A percentile compares a stretch with the other conserved stretches of the same genome.
Conservation (phyloP, 768 basidiomycete species). For the Kwoniella botswanensis region DNA sequence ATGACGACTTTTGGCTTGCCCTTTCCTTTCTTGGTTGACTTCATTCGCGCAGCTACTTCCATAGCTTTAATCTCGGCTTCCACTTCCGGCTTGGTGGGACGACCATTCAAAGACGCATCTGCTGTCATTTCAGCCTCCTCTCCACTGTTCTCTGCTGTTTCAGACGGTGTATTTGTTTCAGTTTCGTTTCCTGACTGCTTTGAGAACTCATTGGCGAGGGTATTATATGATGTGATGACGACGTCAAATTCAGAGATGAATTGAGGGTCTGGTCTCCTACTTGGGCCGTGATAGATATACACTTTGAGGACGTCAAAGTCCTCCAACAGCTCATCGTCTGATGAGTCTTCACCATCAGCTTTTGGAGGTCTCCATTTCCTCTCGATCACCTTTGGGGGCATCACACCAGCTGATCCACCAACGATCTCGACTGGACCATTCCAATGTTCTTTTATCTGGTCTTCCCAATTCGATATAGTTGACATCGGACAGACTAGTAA, state of each 20-base stretch:
- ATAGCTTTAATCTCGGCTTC: constrained; percentile 54
- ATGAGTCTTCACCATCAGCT: constrained; percentile 34
- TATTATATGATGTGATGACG: constrained; percentile 96
- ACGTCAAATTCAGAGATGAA: constrained; percentile 93
- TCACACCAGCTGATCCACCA: constrained; percentile 67
- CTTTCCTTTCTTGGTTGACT: constrained; percentile 70
- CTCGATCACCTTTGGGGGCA: constrained; percentile 39
- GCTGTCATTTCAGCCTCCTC: constrained; percentile 74
- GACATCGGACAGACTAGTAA: constrained; percentile 96
- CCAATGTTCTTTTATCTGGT: constrained; percentile 98
- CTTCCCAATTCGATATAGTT: constrained; percentile 98
- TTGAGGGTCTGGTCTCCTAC: constrained; percentile 79
- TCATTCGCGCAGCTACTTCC: constrained; percentile 60
- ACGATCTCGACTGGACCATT: constrained; percentile 80
- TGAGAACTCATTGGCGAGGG: constrained; percentile 91
- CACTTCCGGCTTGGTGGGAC: constrained; percentile 51
- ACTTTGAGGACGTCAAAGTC: constrained; percentile 61
- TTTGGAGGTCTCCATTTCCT: constrained; percentile 48
- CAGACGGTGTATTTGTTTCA: constrained; percentile 59
- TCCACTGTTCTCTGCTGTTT: constrained; percentile 60
- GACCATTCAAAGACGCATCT: constrained; percentile 66
- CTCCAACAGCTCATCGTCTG: constrained; percentile 55
- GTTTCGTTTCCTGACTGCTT: constrained; percentile 74
- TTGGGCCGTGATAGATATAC: constrained; percentile 94
- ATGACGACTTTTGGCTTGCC: constrained; percentile 61